Percentiles rank a stretch among this genome's conserved stretches.
phyloP scores from a whole-genome alignment of 225 moss, liverwort and hornwort genomes.

The Lunularia cruciata region DNA sequence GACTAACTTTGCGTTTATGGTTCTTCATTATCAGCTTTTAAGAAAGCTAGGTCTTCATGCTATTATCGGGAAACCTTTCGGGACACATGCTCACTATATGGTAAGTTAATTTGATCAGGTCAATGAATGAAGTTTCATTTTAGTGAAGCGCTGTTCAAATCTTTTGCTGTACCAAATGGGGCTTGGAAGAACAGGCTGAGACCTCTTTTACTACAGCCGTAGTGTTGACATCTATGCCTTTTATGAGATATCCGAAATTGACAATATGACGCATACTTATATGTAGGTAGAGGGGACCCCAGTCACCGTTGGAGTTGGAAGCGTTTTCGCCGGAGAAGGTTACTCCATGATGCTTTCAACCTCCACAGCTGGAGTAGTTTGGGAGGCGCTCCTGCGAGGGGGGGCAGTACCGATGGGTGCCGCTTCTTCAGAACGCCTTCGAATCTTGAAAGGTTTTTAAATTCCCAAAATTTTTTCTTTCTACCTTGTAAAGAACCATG shows the following conservation, averaged over 20 bases:
- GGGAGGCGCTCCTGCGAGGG: slow-evolving; percentile 66
- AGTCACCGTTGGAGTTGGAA: slow-evolving; percentile 79
- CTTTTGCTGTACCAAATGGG: neutral
- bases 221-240: neutral
- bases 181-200: neutral
- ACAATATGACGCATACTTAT: neutral
- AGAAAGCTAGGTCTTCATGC: slow-evolving; percentile 62
- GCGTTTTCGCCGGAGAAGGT: slow-evolving; percentile 69
- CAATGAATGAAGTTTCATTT: neutral
- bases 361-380: slow-evolving; percentile 78
- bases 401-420: slow-evolving; percentile 94
- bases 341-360: slow-evolving; percentile 84
- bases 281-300: slow-evolving; percentile 86
- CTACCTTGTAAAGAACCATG: neutral
- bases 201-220: neutral
- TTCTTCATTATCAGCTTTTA: slow-evolving; percentile 55
- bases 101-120: slow-evolving; percentile 39
- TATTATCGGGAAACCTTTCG: slow-evolving; percentile 69
- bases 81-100: slow-evolving; percentile 84
- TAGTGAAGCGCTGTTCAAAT: neutral
- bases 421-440: slow-evolving; percentile 76
- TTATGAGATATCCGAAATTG: neutral
- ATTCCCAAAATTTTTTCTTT: neutral
- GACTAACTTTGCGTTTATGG: neutral
- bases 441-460: slow-evolving; percentile 74